These are phyloP conservation scores for Corymbia maculata DNA, from an alignment of 345 rosid species.

Conservation along the genomic window DNA sequence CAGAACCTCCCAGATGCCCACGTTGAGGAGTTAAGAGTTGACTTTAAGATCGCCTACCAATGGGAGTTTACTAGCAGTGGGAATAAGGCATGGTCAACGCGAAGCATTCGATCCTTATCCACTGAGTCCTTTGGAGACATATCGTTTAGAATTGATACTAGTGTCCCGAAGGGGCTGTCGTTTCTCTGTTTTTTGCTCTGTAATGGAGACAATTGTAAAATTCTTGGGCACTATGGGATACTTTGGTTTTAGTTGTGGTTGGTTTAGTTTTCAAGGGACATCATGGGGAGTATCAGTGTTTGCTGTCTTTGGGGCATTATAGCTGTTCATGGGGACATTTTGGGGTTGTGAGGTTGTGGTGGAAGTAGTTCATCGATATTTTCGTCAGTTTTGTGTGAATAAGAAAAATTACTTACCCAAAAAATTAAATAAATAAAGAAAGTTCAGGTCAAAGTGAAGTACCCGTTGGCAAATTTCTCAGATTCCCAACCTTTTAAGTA, in stretches of 20 bases:
- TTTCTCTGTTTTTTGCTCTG: background rate
- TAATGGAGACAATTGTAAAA: background rate
- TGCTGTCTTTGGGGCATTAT: too few species aligned
- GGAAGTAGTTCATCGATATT: background rate
- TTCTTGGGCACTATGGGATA: background rate
- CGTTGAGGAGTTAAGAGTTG: too few species aligned
- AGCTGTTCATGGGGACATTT: background rate
- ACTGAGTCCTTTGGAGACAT: background rate
- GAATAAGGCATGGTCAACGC: background rate
- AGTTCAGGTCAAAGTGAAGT: background rate
- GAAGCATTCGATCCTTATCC: background rate
- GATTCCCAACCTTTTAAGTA: background rate
- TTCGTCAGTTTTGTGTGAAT: background rate
- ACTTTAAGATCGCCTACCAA: too few species aligned
- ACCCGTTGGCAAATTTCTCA: background rate
- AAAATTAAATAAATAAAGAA: background rate
- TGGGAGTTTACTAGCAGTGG: too few species aligned
- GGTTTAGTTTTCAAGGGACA: background rate
- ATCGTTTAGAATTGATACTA: background rate
- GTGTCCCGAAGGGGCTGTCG: background rate
- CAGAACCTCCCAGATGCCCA: too few species aligned
- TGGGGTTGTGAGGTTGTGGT: background rate
- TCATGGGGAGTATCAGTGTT: background rate
- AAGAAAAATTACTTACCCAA: background rate
- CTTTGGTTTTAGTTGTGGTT: background rate